phyloP scores from a whole-genome alignment of 2,329 filamentous ascomycete species.

The Aspergillus ruber region DNA sequence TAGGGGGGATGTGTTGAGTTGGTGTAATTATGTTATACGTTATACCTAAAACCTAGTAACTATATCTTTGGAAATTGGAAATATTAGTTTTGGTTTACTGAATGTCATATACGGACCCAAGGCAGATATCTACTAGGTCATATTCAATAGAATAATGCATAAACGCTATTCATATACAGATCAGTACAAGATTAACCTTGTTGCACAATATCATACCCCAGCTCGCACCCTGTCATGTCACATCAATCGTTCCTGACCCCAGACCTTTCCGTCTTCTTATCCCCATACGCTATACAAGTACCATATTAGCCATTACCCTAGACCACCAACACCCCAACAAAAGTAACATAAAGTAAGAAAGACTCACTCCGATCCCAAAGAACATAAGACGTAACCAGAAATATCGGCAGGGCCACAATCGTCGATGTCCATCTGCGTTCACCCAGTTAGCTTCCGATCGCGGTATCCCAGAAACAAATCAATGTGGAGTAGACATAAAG shows the following conservation, averaged over 20 bases:
- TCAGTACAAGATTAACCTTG: background rate
- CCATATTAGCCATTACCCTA: background rate
- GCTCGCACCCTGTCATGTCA: background rate
- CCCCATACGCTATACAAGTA: constrained; percentile 17
- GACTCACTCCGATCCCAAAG: constrained; percentile 28
- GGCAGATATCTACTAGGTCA: too few species aligned
- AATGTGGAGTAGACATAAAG: too few species aligned
- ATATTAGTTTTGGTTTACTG: background rate
- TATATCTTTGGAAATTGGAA: background rate
- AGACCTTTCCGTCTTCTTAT: constrained; percentile 1
- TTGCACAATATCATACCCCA: background rate
- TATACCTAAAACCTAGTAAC: background rate
- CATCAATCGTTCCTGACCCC: background rate
- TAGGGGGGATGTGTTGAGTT: background rate
- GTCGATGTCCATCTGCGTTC: constrained; percentile 26
- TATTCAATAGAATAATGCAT: too few species aligned
- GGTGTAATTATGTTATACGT: background rate
- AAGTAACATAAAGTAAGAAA: background rate
- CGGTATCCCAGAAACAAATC: background rate
- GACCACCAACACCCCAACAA: background rate
- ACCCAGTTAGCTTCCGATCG: too few species aligned
- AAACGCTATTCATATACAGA: too few species aligned
- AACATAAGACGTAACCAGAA: constrained; percentile 27
- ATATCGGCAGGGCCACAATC: constrained; percentile 28
- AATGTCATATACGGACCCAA: too few species aligned